phyloP scores from a whole-genome alignment of 176 grass and related monocot genomes.

The Aechmea fasciata region DNA sequence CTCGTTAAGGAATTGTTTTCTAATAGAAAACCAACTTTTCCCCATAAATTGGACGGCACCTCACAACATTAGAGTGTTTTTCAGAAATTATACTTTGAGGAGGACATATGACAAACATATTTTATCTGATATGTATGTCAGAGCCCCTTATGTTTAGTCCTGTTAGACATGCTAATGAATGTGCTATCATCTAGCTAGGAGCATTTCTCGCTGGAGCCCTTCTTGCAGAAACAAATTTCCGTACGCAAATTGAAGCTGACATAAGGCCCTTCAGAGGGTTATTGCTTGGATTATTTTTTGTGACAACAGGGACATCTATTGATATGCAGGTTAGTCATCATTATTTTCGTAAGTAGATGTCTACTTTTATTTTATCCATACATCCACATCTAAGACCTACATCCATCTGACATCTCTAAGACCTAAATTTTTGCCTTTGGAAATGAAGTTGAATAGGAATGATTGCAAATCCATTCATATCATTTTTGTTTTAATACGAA shows the following conservation, averaged over 20 bases:
- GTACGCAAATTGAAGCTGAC: slow-evolving; percentile 98
- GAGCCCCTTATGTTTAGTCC: neutral
- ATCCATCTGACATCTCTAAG: too few relatives aligned
- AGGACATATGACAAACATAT: neutral
- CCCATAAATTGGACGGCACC: too few relatives aligned
- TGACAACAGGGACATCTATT: slow-evolving; percentile 93
- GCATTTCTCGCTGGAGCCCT: slow-evolving; percentile 98
- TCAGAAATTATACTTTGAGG: neutral
- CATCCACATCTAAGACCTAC: too few relatives aligned
- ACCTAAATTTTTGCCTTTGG: too few relatives aligned
- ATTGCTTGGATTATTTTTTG: slow-evolving; percentile 96
- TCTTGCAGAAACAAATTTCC: slow-evolving; percentile 98
- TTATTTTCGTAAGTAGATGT: neutral
- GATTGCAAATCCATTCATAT: too few relatives aligned
- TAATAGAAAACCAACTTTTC: too few relatives aligned
- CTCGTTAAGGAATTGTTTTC: too few relatives aligned
- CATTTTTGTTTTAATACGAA: too few relatives aligned
- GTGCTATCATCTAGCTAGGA: slow-evolving; percentile 49
- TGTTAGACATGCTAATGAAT: slow-evolving; percentile 1
- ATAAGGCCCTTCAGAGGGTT: slow-evolving; percentile 98
- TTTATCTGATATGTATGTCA: neutral
- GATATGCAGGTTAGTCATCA: slow-evolving; percentile 63
- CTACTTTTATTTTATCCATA: neutral
- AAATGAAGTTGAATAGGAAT: too few relatives aligned
- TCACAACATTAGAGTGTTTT: neutral